phyloP scores from a whole-genome alignment of 1,284 basidiomycete genomes.

The Rhodotorula sp. region DNA sequence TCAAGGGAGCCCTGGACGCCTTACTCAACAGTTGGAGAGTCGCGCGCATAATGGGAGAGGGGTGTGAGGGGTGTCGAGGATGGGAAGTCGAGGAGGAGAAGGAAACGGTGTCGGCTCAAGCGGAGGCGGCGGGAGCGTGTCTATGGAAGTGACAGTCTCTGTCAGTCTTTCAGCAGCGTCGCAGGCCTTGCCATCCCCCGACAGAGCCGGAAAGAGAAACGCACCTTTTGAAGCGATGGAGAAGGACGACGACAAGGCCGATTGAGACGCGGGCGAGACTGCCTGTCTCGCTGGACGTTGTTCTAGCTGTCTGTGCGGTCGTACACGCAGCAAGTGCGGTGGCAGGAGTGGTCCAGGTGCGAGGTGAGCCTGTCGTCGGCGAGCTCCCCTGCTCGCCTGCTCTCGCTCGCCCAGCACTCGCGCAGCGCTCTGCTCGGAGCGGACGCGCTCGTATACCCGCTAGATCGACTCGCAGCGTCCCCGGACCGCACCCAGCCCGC shows the following conservation, averaged over 20 bases:
- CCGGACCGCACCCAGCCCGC: background rate
- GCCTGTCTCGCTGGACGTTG: background rate
- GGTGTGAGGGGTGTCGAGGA: background rate
- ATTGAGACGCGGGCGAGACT: background rate
- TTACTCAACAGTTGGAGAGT: constrained; percentile 66
- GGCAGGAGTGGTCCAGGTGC: background rate
- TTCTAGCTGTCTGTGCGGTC: no score
- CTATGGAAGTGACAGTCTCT: background rate
- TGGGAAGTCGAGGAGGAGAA: background rate
- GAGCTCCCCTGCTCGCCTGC: background rate
- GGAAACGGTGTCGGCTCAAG: background rate
- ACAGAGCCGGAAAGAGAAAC: background rate
- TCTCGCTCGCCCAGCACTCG: background rate
- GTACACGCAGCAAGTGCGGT: background rate
- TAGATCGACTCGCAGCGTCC: background rate
- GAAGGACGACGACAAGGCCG: no score
- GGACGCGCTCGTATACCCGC: background rate
- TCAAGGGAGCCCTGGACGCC: constrained; percentile 73
- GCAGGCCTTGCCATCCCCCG: background rate
- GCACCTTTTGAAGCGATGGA: background rate
- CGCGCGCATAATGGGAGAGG: constrained; percentile 47
- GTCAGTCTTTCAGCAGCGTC: background rate
- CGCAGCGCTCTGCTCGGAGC: background rate
- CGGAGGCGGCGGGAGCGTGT: background rate
- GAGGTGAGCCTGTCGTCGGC: background rate